Percentiles rank a stretch among this genome's conserved stretches.
These are phyloP conservation scores for Penicillium freii DNA, from an alignment of 2,329 filamentous ascomycete genomes.

Conservation along the genomic window DNA sequence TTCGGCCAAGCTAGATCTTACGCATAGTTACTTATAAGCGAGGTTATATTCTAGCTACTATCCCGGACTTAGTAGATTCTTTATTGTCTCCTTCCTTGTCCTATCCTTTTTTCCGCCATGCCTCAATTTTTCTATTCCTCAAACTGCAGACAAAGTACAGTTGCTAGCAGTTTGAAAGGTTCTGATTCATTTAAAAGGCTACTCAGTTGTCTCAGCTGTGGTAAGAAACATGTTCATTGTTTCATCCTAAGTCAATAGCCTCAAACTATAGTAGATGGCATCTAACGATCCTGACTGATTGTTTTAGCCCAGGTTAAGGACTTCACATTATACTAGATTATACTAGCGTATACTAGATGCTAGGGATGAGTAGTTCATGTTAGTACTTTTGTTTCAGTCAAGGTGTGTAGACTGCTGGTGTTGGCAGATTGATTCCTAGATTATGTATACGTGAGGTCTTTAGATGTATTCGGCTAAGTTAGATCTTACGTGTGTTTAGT, in stretches of 20 bases:
- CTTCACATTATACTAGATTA: too few species aligned
- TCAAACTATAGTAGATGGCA: too few species aligned
- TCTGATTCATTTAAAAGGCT: too few species aligned
- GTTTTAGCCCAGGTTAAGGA: neutral
- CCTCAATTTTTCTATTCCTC: neutral
- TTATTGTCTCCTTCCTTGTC: neutral
- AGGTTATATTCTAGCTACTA: neutral
- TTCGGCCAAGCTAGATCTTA: neutral
- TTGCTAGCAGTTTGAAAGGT: neutral
- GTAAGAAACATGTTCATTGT: too few species aligned
- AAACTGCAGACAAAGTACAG: neutral
- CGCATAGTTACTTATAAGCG: neutral
- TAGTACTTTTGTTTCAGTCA: neutral
- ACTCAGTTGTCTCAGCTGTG: too few species aligned
- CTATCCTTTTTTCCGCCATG: too few species aligned
- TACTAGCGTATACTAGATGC: too few species aligned
- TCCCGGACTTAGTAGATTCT: neutral
- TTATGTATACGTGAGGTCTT: neutral
- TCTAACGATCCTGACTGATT: neutral
- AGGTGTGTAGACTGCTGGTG: neutral
- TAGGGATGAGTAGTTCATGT: neutral
- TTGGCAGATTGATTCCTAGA: neutral
- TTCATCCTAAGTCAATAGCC: too few species aligned
- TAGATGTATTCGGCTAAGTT: neutral
- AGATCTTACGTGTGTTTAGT: neutral